These are phyloP conservation scores for Chaetomium cochliodes DNA, from an alignment of 495 filamentous ascomycete genomes.

Conservation along the genomic window DNA sequence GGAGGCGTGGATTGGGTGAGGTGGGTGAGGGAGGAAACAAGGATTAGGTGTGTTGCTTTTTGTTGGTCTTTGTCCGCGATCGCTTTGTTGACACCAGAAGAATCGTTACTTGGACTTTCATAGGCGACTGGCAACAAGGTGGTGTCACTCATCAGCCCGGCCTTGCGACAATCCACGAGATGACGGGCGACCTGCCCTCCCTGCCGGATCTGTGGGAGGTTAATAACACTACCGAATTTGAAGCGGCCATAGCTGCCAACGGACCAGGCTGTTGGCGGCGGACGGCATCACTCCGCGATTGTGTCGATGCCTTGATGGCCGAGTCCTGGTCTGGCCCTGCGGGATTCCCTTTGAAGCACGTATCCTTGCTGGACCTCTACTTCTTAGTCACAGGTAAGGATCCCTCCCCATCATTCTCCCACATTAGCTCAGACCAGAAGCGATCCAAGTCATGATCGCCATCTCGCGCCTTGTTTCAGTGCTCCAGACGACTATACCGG, in stretches of 20 bases:
- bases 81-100: neutral
- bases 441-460: slow-evolving; percentile 9
- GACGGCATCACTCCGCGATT: slow-evolving; percentile 11
- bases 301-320: slow-evolving; percentile 10
- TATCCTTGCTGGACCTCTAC: slow-evolving; percentile 2
- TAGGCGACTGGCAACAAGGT: slow-evolving; percentile 22
- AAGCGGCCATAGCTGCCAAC: slow-evolving; percentile 1
- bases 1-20: slow-evolving; percentile 1
- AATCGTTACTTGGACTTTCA: slow-evolving; percentile 13
- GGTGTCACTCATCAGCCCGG: slow-evolving; percentile 16
- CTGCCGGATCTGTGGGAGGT: slow-evolving; percentile 22
- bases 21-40: slow-evolving; percentile 16
- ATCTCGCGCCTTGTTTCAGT: neutral
- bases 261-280: slow-evolving; percentile 14
- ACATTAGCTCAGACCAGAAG: neutral
- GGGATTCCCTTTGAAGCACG: neutral
- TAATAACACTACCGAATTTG: slow-evolving; percentile 8
- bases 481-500: neutral
- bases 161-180: slow-evolving; percentile 12
- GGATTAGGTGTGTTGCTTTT: slow-evolving; percentile 7
- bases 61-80: neutral
- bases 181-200: slow-evolving; percentile 17
- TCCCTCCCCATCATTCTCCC: neutral
- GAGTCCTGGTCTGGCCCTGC: slow-evolving; percentile 5
- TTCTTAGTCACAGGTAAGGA: slow-evolving; percentile 1